Evolutionary conservation across 805 yeast genomes (phyloP), one percentile per base, ranked within the genome.

Genomic region (Jamesozyma lodderae): DNA sequence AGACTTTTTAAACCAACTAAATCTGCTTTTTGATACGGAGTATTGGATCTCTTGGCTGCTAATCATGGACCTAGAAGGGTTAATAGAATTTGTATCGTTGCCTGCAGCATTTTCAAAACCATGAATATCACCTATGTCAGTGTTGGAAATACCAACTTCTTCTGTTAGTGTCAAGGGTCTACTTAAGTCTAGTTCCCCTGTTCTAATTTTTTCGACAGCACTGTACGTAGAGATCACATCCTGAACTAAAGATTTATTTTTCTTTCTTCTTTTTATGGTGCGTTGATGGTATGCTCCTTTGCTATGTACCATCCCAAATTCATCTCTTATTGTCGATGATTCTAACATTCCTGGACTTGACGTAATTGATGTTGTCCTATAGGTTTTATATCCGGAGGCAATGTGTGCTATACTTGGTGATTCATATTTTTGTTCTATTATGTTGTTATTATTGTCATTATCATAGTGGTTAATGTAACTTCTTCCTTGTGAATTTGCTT

Each of bases 161-260:
- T 55, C 57, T 1, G 53, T 54, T 3, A 59, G 22, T 1, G 56
- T 47, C 33, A 59, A 36, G 4, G 64, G 64, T n/a, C 53, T 43
- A 4, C 49, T 35, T 6, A 59, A 40, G 36, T 59, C 60, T 19
- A 59, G n/a, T 22, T 57, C 59, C 1, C 64, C 64, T 4, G 49
- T 47, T 33, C 41, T 49, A 3, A 59, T 51, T 18, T 47, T 48
- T 6, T 47, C 46, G 1, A 49, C 60, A 2, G 52, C 57, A 41
- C 64, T 60, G 44, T 70, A 72, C 21, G 67, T 67, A 17, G 55
- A 49, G 24, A 72, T 68, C 7, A 70, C 62, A 27, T 45, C 46
- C 27, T 42, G 40, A 4, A 47, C 14, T 4, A 45, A 26, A 9
- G 35, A 27, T 26, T 26, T 20, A 24, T 4, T 17, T 17, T 4